Conservation (phyloP, 306 rosid species). For the Geum urbanum region DNA sequence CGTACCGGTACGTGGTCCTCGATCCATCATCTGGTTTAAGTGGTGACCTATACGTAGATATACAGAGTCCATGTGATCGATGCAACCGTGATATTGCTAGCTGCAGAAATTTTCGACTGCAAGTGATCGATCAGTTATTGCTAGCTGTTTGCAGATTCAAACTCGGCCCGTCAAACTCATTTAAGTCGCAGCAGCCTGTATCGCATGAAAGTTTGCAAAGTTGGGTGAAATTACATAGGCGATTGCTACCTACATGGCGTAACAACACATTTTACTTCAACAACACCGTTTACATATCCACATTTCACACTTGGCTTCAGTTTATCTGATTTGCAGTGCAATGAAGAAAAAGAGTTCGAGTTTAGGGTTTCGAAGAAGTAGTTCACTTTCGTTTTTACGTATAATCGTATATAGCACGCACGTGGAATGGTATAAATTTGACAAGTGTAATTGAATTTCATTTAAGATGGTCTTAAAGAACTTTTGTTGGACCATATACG, state of each 20-base stretch:
- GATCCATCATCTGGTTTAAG: neutral
- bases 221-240: neutral
- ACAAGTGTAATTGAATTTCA: constrained; percentile 49
- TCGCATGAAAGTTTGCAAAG: neutral
- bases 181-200: constrained; percentile 1
- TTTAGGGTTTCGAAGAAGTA: too few species aligned
- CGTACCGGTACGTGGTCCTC: constrained; percentile 1
- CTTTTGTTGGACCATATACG: constrained; percentile 57
- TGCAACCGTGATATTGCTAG: neutral
- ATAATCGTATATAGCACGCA: constrained; percentile 22
- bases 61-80: neutral
- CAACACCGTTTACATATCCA: neutral
- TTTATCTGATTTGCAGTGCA: neutral
- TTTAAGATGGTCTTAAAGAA: constrained; percentile 56
- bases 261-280: constrained; percentile 8
- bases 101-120: neutral
- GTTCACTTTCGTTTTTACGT: too few species aligned
- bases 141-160: neutral
- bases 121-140: neutral
- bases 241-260: neutral
- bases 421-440: constrained; percentile 32
- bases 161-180: constrained; percentile 1
- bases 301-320: neutral
- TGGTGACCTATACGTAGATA: neutral
- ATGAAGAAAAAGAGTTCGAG: neutral